phyloP scores from a whole-genome alignment of 2,329 filamentous ascomycete species.

The Fusarium subglutinans region DNA sequence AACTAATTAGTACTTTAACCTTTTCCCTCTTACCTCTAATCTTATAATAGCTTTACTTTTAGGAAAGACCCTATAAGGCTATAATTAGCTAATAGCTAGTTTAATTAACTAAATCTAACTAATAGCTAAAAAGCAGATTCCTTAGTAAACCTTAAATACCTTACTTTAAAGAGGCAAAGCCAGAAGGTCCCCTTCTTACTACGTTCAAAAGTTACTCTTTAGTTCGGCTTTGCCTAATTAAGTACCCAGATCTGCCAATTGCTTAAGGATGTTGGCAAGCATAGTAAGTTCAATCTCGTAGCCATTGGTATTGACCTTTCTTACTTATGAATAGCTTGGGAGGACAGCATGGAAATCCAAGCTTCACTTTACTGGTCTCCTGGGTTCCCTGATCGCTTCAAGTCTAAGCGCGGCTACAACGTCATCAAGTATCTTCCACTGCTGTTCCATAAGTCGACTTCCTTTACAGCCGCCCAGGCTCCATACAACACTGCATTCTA shows the following conservation, averaged over 20 bases:
- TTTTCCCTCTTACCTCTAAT: too few relatives aligned
- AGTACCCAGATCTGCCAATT: neutral
- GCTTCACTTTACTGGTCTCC: neutral
- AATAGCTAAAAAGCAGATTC: too few relatives aligned
- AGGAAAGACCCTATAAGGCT: too few relatives aligned
- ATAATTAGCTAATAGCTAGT: too few relatives aligned
- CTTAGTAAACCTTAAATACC: too few relatives aligned
- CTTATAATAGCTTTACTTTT: too few relatives aligned
- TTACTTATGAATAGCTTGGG: neutral
- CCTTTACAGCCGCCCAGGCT: rapidly evolving
- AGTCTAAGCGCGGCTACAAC: neutral
- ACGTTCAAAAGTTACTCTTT: too few relatives aligned
- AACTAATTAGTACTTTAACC: too few relatives aligned
- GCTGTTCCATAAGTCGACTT: neutral
- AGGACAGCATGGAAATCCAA: neutral
- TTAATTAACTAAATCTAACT: too few relatives aligned
- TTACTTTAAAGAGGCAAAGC: too few relatives aligned
- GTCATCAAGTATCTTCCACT: neutral
- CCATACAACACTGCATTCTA: neutral
- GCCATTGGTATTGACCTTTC: neutral
- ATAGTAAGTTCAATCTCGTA: neutral
- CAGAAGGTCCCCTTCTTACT: too few relatives aligned
- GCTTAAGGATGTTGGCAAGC: neutral
- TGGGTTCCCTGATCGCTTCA: neutral
- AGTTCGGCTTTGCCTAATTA: too few relatives aligned